These are phyloP conservation scores for Zea luxurians DNA, from an alignment of 176 grass and related monocot genomes.

Conservation along the genomic window DNA sequence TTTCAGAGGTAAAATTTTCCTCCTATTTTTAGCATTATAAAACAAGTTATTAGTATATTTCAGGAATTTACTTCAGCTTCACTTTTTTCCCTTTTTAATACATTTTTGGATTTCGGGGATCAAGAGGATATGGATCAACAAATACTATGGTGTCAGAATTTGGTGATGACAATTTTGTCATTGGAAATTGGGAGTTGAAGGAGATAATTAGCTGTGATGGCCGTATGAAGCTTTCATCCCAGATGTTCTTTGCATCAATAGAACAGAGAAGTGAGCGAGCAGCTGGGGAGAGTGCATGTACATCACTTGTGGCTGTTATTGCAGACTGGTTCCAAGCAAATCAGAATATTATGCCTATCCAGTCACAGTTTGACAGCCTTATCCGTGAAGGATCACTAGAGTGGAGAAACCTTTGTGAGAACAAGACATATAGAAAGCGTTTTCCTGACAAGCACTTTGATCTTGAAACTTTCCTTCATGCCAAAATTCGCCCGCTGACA, in stretches of 20 bases:
- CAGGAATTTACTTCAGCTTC: background rate
- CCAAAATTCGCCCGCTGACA: constrained; percentile 56
- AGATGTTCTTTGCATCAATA: constrained; percentile 89
- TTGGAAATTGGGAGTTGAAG: constrained; percentile 85
- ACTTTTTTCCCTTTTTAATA: no score
- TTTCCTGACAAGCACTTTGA: constrained; percentile 93
- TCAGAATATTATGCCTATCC: constrained; percentile 58
- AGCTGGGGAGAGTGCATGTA: constrained; percentile 80
- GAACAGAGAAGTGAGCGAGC: constrained; percentile 92
- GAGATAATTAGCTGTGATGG: constrained; percentile 66
- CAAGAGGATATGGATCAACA: constrained; percentile 46
- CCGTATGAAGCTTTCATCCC: constrained; percentile 66
- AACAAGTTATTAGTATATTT: background rate
- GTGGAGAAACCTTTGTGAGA: constrained; percentile 80
- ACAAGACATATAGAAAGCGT: constrained; percentile 44
- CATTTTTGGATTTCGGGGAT: constrained; percentile 36
- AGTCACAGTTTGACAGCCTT: constrained; percentile 71
- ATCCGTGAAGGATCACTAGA: constrained; percentile 77
- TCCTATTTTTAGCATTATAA: background rate
- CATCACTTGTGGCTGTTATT: constrained; percentile 74
- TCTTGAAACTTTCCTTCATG: constrained; percentile 85
- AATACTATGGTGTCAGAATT: constrained; percentile 57
- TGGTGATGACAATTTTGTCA: constrained; percentile 69
- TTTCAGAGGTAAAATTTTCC: constrained; percentile 43
- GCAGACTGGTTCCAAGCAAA: constrained; percentile 87